Base-by-base conservation (phyloP, 2,329 filamentous ascomycete species). In the Trichoderma pleuroti region DNA sequence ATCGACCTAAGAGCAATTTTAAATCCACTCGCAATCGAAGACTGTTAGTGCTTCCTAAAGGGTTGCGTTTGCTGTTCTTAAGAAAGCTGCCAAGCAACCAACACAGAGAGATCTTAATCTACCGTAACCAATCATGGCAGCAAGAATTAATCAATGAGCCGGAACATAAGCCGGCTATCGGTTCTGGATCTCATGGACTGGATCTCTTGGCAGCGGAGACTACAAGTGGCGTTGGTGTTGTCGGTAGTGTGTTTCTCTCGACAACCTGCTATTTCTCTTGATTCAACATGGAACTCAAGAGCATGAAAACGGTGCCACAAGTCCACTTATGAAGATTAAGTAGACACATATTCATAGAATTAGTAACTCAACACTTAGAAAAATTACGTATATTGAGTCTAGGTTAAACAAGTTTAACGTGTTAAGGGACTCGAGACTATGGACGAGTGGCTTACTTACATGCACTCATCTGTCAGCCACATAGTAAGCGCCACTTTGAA, bases 261-360 rank as follows among this genome's bases (percentile, higher is more conserved):
- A 24, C 11, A 52, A 1, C 46, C 21, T 21, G n/a, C 21, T 14
- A 24, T 24, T 52, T 24, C 46, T 21, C 10, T 24, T 24, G 2
- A 0, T 3, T 24, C 21, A 52, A 14, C 10, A n/a, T n/a, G n/a
- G n/a, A 14, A 52, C n/a, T 6, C 24, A 14, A 14, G 2, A 14
- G 2, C 14, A 14, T 14, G 0, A 8, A 12, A 14, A 52, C 3
- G 1, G 5, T 24, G 1, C 3, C 5, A 14, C 11, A 24, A 49
- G 10, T 42, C 0, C 39, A 21, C 3, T 11, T 8, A 24, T 6
- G n/a, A 24, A 24, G 3, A 21, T 24, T 5, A 24, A 52, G n/a
- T 0, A 52, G 21, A 21, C 5, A 52, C 24, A 14, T 11, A 52
- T 11, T 14, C 0, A 52, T 14, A 52, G n/a, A 24, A 14, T 2